Conservation (phyloP, 441 rosid genomes). For the Euphorbia neoarborescens region DNA sequence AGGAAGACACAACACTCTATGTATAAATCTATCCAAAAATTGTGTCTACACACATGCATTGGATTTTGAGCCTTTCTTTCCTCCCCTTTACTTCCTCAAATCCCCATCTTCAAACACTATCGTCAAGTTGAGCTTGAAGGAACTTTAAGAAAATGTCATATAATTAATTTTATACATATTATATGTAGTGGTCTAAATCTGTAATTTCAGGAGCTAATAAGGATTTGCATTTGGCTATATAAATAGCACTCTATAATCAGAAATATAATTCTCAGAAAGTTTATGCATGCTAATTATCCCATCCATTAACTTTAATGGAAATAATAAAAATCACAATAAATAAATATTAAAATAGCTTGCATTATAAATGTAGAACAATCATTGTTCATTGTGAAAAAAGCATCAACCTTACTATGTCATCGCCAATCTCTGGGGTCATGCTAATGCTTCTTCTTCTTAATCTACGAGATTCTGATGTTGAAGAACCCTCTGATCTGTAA, state of each 20-base stretch:
- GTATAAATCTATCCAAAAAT: too few relatives aligned
- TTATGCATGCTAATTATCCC: too few relatives aligned
- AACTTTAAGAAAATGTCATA: background rate
- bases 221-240: background rate
- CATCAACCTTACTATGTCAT: constrained; percentile 95
- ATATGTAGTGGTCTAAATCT: background rate
- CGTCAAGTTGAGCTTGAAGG: too few relatives aligned
- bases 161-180: background rate
- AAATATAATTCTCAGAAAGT: too few relatives aligned
- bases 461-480: constrained; percentile 73
- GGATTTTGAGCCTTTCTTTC: too few relatives aligned
- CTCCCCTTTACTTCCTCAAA: too few relatives aligned
- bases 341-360: background rate
- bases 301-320: background rate
- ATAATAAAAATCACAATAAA: too few relatives aligned
- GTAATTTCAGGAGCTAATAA: background rate
- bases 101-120: too few relatives aligned
- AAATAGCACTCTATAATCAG: background rate
- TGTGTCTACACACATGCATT: too few relatives aligned
- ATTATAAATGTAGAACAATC: background rate
- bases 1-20: too few relatives aligned
- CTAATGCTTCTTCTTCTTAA: constrained; percentile 96
- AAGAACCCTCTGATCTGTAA: constrained; percentile 75
- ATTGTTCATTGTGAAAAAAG: constrained; percentile 23
- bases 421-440: constrained; percentile 98